phyloP scores from a whole-genome alignment of 2,329 filamentous ascomycete genomes.

The Alternaria triticimaculans region DNA sequence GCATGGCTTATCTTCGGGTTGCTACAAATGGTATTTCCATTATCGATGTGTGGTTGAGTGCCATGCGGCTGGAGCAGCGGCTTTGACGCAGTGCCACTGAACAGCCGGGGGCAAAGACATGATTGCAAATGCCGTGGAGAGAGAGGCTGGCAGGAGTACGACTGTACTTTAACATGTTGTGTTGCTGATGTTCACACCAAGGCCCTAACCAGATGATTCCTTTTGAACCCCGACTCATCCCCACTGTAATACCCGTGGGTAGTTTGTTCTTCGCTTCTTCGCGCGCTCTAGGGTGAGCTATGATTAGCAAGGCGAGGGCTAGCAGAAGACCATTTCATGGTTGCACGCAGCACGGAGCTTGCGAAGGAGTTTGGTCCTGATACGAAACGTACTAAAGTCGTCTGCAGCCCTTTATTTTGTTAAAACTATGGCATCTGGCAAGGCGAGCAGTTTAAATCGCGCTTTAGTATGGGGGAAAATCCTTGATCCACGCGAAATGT shows the following conservation, averaged over 20 bases:
- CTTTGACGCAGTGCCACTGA: not conserved
- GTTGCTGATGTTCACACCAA: conserved; percentile 1
- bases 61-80: conserved; percentile 8
- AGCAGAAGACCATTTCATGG: not conserved
- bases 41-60: not conserved
- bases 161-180: not conserved
- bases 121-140: not conserved
- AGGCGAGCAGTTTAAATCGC: not conserved
- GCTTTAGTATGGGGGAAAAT: not conserved
- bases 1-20: not conserved
- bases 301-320: not conserved
- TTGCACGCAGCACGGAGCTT: not conserved
- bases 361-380: not conserved
- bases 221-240: not conserved
- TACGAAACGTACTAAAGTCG: not conserved
- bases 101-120: not conserved
- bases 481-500: not conserved
- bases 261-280: conserved; percentile 11
- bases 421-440: not conserved
- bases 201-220: not conserved
- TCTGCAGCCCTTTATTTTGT: not conserved
- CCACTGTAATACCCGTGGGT: conserved; percentile 6
- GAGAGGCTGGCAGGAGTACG: not conserved
- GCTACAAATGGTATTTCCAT: not conserved
- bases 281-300: conserved; percentile 7